Conservation (phyloP, 1,139 yeast species). For the Diutina catenulata region DNA sequence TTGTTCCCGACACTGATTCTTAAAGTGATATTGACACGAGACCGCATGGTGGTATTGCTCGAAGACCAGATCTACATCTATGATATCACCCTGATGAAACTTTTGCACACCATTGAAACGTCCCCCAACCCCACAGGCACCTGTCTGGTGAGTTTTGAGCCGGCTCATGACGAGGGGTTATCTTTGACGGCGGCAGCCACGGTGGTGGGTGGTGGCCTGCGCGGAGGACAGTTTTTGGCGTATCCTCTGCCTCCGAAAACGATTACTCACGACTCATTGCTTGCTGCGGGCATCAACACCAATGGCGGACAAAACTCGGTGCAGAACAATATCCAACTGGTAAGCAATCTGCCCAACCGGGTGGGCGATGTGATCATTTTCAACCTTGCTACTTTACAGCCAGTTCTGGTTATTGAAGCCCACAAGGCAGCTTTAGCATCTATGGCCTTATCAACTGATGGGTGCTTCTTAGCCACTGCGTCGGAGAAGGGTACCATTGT, state of each 20-base stretch:
- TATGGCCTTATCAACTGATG: conserved; percentile 67
- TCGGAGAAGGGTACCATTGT: conserved; percentile 93
- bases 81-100: conserved; percentile 78
- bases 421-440: conserved; percentile 82
- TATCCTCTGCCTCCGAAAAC: conserved; percentile 76
- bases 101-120: conserved; percentile 81
- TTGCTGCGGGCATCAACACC: conserved; percentile 32
- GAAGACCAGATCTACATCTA: conserved; percentile 83
- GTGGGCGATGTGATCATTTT: conserved; percentile 87
- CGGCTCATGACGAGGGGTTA: conserved; percentile 9
- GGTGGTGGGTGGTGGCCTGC: too few relatives aligned
- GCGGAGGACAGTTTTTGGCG: conserved; percentile 47
- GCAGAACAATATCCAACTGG: conserved; percentile 32
- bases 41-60: conserved; percentile 63
- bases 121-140: conserved; percentile 54
- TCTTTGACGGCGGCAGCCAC: too few relatives aligned
- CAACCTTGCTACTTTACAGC: conserved; percentile 67
- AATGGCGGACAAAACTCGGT: conserved; percentile 34
- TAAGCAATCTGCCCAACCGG: conserved; percentile 34
- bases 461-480: conserved; percentile 80
- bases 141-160: conserved; percentile 56
- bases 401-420: conserved; percentile 84
- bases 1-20: conserved; percentile 80
- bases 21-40: conserved; percentile 64
- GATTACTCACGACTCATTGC: conserved; percentile 29